phyloP scores from a whole-genome alignment of 2,329 filamentous ascomycete species.

The Didymosphaeria variabile region DNA sequence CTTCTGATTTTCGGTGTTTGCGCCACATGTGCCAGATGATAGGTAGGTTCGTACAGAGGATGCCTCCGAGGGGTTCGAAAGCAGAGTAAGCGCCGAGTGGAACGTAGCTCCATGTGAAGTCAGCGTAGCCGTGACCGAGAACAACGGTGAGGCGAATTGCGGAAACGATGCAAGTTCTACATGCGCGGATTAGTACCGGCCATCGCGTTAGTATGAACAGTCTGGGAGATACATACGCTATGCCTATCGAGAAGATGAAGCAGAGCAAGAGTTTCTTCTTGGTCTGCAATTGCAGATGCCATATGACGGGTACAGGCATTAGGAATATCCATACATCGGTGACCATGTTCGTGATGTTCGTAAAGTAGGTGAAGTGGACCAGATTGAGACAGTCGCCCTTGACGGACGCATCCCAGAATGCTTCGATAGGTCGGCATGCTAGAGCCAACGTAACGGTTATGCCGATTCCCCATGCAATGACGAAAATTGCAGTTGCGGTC shows the following conservation, averaged over 20 bases:
- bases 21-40: conserved; percentile 48
- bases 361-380: conserved; percentile 44
- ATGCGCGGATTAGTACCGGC: background rate
- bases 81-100: conserved; percentile 46
- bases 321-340: conserved; percentile 47
- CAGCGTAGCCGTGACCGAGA: conserved; percentile 38
- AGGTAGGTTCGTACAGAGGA: conserved; percentile 46
- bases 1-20: conserved; percentile 25
- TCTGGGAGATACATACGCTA: conserved; percentile 33
- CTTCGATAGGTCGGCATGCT: conserved; percentile 39
- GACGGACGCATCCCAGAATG: conserved; percentile 42
- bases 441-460: conserved; percentile 43
- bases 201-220: conserved; percentile 8
- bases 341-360: conserved; percentile 45
- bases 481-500: conserved; percentile 38
- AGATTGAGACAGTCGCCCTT: conserved; percentile 39
- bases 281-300: conserved; percentile 43
- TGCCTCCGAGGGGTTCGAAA: conserved; percentile 46
- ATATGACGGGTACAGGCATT: conserved; percentile 46
- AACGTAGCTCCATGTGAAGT: conserved; percentile 47
- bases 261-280: conserved; percentile 45
- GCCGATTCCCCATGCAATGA: conserved; percentile 43
- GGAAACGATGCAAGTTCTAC: conserved; percentile 45
- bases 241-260: conserved; percentile 44
- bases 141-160: conserved; percentile 43